Evolutionary conservation across 2,329 filamentous ascomycete species (phyloP), one percentile per base, ranked within the genome.

Genomic region (Macrophomina phaseolina): DNA sequence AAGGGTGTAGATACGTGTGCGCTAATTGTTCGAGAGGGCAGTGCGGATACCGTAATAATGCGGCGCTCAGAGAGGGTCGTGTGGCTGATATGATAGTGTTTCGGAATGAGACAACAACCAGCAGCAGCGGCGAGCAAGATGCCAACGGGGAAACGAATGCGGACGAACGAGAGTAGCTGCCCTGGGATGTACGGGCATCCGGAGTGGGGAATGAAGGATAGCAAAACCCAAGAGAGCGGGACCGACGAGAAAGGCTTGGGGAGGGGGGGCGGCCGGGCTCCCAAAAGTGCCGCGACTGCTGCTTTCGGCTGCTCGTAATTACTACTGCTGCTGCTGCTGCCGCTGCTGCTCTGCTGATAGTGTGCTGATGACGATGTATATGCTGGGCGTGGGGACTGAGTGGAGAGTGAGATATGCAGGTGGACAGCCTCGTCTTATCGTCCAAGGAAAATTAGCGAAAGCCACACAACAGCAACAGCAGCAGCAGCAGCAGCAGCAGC

Each of bases 341-440:
- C 3, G 23, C 23, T 51, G 48, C 23, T 51, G 42, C 42, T 45
- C 42, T 51, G 55, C 55, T 32, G 18, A 58, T 42, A 23, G 23
- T 28, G 56, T 40, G 58, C 9, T 49, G 45, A 16, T n/a, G 42
- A 49, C 14, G n/a, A 49, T 36, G 40, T 14, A 16, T 23, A 34
- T 32, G n/a, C 8, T 18, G 49, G 34, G 46, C 12, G n/a, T 23
- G 18, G 46, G 12, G 46, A 8, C 9, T 30, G 9, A 8, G 18
- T 7, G 18, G 28, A 11, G 16, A 23, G 42, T 61, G 58, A 38
- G 42, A 49, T 49, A 38, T 49, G 58, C 45, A 49, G 58, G 58
- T 49, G 30, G 45, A 49, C 58, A 49, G 58, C 58, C 58, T 62
- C 52, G 34, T 65, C 63, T 65, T 65, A 65, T 65, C 63, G 63